Evolutionary conservation across 352 stramenopile genomes (phyloP), one percentile per base, ranked within the genome.

Genomic region (Sclerospora graminicola): DNA sequence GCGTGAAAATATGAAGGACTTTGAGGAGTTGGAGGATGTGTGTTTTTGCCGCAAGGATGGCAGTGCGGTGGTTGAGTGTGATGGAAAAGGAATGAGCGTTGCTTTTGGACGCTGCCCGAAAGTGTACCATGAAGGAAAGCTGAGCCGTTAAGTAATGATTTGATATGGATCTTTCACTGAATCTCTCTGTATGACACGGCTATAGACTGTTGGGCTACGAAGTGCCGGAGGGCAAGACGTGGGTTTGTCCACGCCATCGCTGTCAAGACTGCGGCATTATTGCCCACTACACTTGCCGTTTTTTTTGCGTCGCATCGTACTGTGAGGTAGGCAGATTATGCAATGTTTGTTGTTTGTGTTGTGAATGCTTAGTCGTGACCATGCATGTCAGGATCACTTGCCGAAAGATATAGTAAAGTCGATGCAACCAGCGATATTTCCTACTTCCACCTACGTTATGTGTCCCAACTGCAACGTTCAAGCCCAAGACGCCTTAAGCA

Each of bases 41-140:
- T 91, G 80, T 36, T 86, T 89, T 39, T 88, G 75, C 59, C 89
- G 80, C 47, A 87, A 86, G 50, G 80, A 91, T 47, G 80, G 80
- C 19, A 76, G 80, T 10, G 60, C 83, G 18, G 58, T 91, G 14
- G 65, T 91, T 28, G 76, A 89, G 48, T 91, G 80, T 45, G 80
- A 91, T 45, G 87, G 68, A 65, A 71, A 63, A 18, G 58, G 63
- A 2, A 49, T 62, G n/a, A 67, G 60, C 37, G 34, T 38, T 10
- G 47, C 39, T 10, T 64, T 68, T 27, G 57, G 36, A 14, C 60
- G 63, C 5, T 91, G 79, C 32, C 79, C 71, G 0, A 91, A 91
- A 38, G 79, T 91, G 13, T 89, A 91, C 35, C 79, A 91, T 52
- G 47, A 78, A 75, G 72, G 78, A 84, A 52, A 36, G 30, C 28